Evolutionary conservation across 108 stramenopile genomes (phyloP).

Genomic region (Schizochytrium sp.): DNA sequence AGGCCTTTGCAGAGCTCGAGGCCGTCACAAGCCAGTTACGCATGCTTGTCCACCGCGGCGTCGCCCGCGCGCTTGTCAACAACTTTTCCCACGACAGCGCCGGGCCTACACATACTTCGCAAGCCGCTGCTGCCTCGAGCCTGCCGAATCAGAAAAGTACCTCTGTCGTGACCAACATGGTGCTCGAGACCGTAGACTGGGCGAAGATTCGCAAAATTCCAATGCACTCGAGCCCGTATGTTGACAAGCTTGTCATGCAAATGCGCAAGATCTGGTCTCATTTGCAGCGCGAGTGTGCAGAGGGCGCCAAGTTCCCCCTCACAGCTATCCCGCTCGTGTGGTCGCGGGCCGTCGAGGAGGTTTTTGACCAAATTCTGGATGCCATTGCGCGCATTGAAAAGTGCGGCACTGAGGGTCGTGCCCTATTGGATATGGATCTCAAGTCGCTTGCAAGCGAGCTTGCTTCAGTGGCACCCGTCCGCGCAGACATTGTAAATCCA

Average conservation of each 20-base stretch:
- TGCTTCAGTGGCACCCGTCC: not conserved
- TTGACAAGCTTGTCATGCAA: not conserved
- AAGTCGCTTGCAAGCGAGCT: not conserved
- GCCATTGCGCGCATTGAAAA: not conserved
- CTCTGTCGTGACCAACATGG: not conserved
- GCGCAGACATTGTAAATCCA: not conserved
- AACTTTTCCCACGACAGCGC: not conserved
- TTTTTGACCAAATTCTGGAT: not conserved
- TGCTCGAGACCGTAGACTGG: not conserved
- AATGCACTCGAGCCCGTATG: not conserved
- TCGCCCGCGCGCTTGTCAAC: not conserved
- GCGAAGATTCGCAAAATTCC: not conserved
- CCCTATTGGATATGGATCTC: not conserved
- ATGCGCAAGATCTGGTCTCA: conserved; percentile 15
- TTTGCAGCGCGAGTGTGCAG: not conserved
- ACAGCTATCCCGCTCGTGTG: not conserved
- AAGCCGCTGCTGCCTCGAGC: no score
- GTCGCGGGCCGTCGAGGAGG: not conserved
- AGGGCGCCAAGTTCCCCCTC: not conserved
- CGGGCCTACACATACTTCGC: not conserved
- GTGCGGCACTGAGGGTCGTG: not conserved
- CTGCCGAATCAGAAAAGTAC: no score
- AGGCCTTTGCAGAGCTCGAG: not conserved
- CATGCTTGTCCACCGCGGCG: not conserved
- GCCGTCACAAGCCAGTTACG: not conserved